Conservation (phyloP, 2,329 filamentous ascomycete genomes). For the Lasiodiplodia citricola region DNA sequence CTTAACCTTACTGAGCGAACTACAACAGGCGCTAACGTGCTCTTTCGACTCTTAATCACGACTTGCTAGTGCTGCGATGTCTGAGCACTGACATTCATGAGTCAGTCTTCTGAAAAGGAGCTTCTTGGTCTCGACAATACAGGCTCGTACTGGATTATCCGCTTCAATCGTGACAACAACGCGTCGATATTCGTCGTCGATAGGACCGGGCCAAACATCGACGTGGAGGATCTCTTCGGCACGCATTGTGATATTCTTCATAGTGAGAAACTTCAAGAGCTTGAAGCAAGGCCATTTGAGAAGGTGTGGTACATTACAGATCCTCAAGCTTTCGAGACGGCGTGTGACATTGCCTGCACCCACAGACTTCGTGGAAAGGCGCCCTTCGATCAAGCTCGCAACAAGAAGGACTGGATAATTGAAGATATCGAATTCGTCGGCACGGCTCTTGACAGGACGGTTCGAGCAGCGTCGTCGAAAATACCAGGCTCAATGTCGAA, state of each 20-base stretch:
- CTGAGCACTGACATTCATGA: not conserved
- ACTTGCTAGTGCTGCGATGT: not conserved
- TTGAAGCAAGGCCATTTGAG: not conserved
- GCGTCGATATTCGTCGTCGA: slow-evolving; percentile 1
- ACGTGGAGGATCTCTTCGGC: not conserved
- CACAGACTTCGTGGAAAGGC: not conserved
- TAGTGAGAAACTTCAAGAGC: slow-evolving; percentile 11
- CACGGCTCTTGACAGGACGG: not conserved
- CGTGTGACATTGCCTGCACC: not conserved
- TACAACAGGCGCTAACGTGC: not conserved
- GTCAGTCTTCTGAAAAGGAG: not conserved
- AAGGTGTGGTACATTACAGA: slow-evolving; percentile 1
- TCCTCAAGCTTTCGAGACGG: not conserved
- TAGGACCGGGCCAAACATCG: not conserved
- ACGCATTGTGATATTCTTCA: not conserved
- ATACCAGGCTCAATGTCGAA: slow-evolving; percentile 8
- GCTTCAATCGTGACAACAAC: not conserved
- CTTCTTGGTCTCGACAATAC: slow-evolving; percentile 13
- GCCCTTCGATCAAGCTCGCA: not conserved
- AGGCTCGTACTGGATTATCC: slow-evolving; percentile 13
- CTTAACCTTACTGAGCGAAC: not conserved
- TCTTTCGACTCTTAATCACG: not conserved
- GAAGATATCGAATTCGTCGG: not conserved
- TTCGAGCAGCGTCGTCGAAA: not conserved
- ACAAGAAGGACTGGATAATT: not conserved